Evolutionary conservation across 768 basidiomycete species (phyloP).

Genomic region (Lanmaoa rubissima): DNA sequence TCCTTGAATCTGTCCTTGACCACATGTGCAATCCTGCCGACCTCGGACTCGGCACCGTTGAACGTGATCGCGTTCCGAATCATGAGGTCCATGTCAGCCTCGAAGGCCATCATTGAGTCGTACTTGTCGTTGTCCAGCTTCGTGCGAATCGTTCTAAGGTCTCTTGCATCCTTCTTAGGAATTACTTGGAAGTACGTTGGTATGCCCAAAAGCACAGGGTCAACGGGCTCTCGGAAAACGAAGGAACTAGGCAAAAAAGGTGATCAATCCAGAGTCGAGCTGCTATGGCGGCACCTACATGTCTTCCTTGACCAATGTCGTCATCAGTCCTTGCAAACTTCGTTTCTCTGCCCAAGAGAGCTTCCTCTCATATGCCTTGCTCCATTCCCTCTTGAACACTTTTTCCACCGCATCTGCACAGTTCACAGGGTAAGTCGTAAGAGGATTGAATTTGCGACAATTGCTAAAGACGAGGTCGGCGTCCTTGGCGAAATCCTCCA

Average conservation of each 20-base stretch:
- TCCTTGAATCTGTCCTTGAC: constrained; percentile 54
- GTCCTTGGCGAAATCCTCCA: constrained; percentile 82
- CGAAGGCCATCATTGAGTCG: constrained; percentile 71
- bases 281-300: constrained; percentile 41
- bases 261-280: neutral
- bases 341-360: constrained; percentile 80
- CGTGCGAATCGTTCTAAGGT: constrained; percentile 75
- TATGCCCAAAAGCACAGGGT: constrained; percentile 77
- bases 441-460: constrained; percentile 90
- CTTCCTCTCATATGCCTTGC: constrained; percentile 68
- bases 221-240: constrained; percentile 84
- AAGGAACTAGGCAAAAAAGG: constrained; percentile 49
- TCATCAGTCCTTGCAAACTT: constrained; percentile 67
- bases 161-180: constrained; percentile 81
- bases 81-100: constrained; percentile 88
- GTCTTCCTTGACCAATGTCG: constrained; percentile 64
- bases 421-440: constrained; percentile 66
- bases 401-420: constrained; percentile 76
- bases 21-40: constrained; percentile 58
- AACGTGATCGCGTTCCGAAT: constrained; percentile 84
- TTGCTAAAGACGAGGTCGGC: constrained; percentile 83
- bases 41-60: constrained; percentile 80
- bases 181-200: constrained; percentile 90
- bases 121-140: constrained; percentile 85
- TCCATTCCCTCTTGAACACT: constrained; percentile 84